phyloP scores from a whole-genome alignment of 257 asterid species.

The Ilex aquifolium region DNA sequence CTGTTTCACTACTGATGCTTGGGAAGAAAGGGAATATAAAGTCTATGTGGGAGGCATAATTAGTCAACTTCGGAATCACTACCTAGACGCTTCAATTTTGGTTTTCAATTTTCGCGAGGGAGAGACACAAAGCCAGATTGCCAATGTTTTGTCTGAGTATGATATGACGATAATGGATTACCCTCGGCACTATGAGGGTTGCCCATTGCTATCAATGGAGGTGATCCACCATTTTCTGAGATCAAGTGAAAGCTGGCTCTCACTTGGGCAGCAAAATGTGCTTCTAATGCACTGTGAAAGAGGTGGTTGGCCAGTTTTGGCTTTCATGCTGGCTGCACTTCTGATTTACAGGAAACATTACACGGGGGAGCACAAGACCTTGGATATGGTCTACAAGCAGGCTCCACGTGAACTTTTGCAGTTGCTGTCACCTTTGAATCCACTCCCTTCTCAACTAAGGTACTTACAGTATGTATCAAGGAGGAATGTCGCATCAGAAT shows the following conservation, averaged over 20 bases:
- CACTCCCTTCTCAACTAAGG: constrained; percentile 88
- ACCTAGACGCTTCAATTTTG: constrained; percentile 73
- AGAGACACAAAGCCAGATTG: constrained; percentile 52
- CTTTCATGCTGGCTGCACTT: constrained; percentile 85
- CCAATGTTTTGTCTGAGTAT: constrained; percentile 63
- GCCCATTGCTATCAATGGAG: constrained; percentile 93
- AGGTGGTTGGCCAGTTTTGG: constrained; percentile 97
- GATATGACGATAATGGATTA: constrained; percentile 92
- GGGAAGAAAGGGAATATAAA: constrained; percentile 65
- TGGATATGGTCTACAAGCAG: constrained; percentile 91
- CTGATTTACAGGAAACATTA: constrained; percentile 72
- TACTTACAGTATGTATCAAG: constrained; percentile 84
- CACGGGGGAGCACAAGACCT: constrained; percentile 80
- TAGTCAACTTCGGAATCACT: constrained; percentile 60
- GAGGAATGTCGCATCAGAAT: constrained; percentile 76
- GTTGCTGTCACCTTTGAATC: constrained; percentile 73
- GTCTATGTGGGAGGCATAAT: constrained; percentile 66
- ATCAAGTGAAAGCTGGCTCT: constrained; percentile 95
- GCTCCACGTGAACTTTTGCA: constrained; percentile 89
- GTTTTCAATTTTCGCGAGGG: constrained; percentile 87
- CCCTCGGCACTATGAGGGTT: constrained; percentile 88
- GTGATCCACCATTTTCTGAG: constrained; percentile 85
- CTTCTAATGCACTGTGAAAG: constrained; percentile 91
- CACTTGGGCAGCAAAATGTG: constrained; percentile 84
- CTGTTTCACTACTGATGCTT: constrained; percentile 77